Conservation (phyloP, 2,329 filamentous ascomycete species). For the Sporothrix globosa region DNA sequence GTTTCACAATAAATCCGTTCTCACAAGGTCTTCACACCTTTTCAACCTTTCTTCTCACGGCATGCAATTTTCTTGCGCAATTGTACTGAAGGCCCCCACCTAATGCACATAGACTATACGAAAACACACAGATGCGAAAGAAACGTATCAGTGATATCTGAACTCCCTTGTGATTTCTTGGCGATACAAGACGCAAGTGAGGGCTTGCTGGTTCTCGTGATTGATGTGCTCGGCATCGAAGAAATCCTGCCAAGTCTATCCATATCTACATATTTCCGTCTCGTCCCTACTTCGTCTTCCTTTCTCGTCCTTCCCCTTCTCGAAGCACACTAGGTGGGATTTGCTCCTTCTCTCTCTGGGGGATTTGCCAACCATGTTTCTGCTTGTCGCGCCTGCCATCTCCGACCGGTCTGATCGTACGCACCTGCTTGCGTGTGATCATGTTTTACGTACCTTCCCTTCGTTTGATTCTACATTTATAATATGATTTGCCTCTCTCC, state of each 20-base stretch:
- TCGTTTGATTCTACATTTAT: constrained; percentile 20
- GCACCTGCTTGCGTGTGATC: not conserved
- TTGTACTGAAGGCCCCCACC: not conserved
- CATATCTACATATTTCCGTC: constrained; percentile 5
- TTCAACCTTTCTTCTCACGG: not conserved
- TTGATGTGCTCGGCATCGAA: constrained; percentile 14
- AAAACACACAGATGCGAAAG: not conserved
- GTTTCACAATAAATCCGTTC: constrained; percentile 18
- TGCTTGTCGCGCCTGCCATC: constrained; percentile 12
- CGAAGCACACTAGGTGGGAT: constrained; percentile 11
- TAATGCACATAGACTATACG: not conserved
- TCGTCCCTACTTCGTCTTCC: not conserved
- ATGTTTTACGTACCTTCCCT: not conserved
- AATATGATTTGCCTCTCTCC: not conserved
- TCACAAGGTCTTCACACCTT: not conserved
- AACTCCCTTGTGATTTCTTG: not conserved
- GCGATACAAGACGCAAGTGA: constrained; percentile 16
- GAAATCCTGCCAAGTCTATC: not conserved
- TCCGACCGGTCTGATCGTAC: not conserved
- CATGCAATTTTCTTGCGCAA: not conserved
- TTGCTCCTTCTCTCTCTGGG: constrained; percentile 2
- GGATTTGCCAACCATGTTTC: constrained; percentile 26
- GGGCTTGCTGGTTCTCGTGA: constrained; percentile 4
- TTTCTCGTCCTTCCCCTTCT: constrained; percentile 14
- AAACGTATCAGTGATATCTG: not conserved